Evolutionary conservation across 371 early-diverging fungal genomes (phyloP), one percentile per base, ranked within the genome.

Genomic region (Apophysomyces sp.): DNA sequence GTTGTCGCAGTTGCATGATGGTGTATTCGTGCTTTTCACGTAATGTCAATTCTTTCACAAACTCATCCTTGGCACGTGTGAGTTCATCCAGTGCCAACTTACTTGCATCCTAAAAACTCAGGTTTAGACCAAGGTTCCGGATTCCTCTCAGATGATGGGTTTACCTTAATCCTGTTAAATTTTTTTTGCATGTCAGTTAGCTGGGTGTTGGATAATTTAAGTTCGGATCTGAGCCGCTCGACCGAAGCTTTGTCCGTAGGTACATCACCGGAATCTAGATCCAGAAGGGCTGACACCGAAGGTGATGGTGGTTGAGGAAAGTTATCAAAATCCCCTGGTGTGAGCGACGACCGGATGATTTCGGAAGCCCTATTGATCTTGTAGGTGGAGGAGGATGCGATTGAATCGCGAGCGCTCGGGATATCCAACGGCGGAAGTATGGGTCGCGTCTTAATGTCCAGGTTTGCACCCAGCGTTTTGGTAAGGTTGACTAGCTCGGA

Each of bases 31-130:
- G 73, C 16, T 75, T 63, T 57, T 78, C 76, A 12, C 79, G 73
- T n/a, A 75, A 54, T 3, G 61, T 34, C 0, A 69, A 67, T 57
- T 81, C 82, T 39, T 77, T 81, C 2, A 74, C 59, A 52, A 75
- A 78, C 31, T 81, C 79, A 57, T 76, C 77, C 53, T 77, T 77
- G 29, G 80, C 78, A 12, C 67, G 53, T 12, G 66, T 66, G 18
- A 81, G 71, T 44, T 81, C 79, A 4, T 81, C 77, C 52, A 81
- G 31, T 3, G 79, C 81, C 13, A 69, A 61, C 39, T 74, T 65
- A 28, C 77, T 76, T 9, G 77, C 82, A 11, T 70, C 69, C 68
- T 76, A 56, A 27, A 41, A n/a, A 41, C 16, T n/a, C 18, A 51
- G 32, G 12, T 2, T 16, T 13, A 52, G n/a, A 52, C 2, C 7